A percentile compares a stretch with the other conserved stretches of the same genome.
Evolutionary conservation across 2,329 filamentous ascomycete genomes (phyloP).

Genomic region (Trichoderma lentiforme): DNA sequence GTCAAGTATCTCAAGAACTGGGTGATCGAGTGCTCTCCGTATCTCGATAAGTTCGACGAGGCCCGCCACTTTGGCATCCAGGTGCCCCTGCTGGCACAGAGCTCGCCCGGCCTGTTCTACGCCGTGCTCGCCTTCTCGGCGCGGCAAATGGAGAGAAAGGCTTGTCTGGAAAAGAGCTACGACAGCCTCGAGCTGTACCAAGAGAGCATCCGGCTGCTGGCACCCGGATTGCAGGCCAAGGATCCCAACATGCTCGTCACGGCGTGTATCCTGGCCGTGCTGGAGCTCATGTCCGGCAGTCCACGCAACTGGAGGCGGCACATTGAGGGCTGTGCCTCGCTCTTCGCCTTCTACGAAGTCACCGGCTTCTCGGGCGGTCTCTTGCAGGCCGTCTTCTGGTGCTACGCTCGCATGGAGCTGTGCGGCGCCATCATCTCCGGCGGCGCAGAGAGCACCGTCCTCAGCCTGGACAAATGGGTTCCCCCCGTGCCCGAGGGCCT

Average conservation of each 20-base stretch:
- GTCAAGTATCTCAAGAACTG: slow-evolving; percentile 45
- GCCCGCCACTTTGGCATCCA: slow-evolving; percentile 50
- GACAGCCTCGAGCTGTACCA: slow-evolving; percentile 54
- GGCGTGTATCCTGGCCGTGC: slow-evolving; percentile 44
- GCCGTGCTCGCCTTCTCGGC: slow-evolving; percentile 53
- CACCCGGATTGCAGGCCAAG: slow-evolving; percentile 40
- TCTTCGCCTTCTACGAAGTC: slow-evolving; percentile 50
- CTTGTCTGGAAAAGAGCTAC: slow-evolving; percentile 44
- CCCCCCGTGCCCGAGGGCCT: slow-evolving; percentile 25
- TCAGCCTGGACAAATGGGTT: slow-evolving; percentile 49
- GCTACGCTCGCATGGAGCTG: slow-evolving; percentile 55
- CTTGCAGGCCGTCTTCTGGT: slow-evolving; percentile 55
- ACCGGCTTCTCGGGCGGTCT: slow-evolving; percentile 44
- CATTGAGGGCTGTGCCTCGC: slow-evolving; percentile 52
- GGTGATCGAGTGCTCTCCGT: slow-evolving; percentile 48
- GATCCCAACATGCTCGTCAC: slow-evolving; percentile 46
- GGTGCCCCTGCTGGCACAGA: slow-evolving; percentile 47
- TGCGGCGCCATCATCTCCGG: slow-evolving; percentile 53
- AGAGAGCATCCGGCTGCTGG: slow-evolving; percentile 45
- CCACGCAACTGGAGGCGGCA: slow-evolving; percentile 53
- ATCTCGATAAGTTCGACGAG: slow-evolving; percentile 54
- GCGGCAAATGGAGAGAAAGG: slow-evolving; percentile 49
- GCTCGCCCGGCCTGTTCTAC: slow-evolving; percentile 43
- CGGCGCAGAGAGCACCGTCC: slow-evolving; percentile 46
- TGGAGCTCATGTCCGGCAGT: slow-evolving; percentile 48